These are phyloP conservation scores for Graphium sp. DNA, from an alignment of 2,329 filamentous ascomycete genomes.

Conservation along the genomic window DNA sequence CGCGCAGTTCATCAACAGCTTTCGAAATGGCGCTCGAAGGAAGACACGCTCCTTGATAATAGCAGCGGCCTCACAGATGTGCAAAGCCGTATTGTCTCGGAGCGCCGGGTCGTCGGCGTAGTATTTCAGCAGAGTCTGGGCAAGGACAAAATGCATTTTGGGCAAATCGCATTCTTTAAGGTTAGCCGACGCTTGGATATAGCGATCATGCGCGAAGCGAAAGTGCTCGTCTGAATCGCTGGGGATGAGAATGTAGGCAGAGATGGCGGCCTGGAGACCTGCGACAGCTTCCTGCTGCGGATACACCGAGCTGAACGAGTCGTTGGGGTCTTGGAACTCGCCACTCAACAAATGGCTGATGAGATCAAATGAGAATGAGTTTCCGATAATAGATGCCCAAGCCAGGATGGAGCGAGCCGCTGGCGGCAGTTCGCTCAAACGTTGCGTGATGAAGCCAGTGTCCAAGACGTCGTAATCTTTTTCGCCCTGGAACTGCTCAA, in stretches of 20 bases:
- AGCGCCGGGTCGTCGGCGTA: slow-evolving; percentile 41
- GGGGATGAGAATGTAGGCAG: slow-evolving; percentile 64
- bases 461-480: slow-evolving; percentile 67
- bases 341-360: slow-evolving; percentile 62
- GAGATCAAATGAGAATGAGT: slow-evolving; percentile 68
- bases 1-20: slow-evolving; percentile 64
- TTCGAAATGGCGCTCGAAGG: slow-evolving; percentile 49
- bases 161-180: slow-evolving; percentile 52
- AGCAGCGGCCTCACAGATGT: slow-evolving; percentile 62
- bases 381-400: slow-evolving; percentile 75
- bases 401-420: slow-evolving; percentile 64
- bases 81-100: slow-evolving; percentile 59
- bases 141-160: slow-evolving; percentile 86
- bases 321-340: slow-evolving; percentile 37
- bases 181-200: slow-evolving; percentile 56
- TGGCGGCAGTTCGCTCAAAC: slow-evolving; percentile 58
- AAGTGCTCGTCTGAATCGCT: slow-evolving; percentile 78
- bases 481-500: slow-evolving; percentile 67
- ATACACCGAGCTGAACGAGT: slow-evolving; percentile 15
- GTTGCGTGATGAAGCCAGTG: slow-evolving; percentile 64
- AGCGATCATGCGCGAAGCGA: slow-evolving; percentile 76
- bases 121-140: slow-evolving; percentile 64
- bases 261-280: slow-evolving; percentile 68
- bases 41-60: slow-evolving; percentile 53
- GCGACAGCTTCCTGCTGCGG: slow-evolving; percentile 53